These are phyloP conservation scores for Asterella californica DNA, from an alignment of 225 moss, liverwort and hornwort genomes.

Conservation along the genomic window DNA sequence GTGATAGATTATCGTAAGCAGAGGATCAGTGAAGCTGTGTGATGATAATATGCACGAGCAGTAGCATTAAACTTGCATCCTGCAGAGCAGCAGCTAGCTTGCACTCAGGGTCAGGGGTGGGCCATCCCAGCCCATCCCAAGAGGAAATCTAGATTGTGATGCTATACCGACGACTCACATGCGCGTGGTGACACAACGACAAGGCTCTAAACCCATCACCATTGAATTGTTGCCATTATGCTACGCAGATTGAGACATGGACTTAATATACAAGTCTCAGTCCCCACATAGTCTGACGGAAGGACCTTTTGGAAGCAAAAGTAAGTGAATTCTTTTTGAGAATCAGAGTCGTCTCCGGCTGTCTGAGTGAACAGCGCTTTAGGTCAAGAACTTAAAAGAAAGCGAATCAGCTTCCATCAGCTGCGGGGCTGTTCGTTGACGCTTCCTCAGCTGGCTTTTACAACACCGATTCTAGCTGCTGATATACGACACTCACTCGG, in stretches of 20 bases:
- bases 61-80: not conserved
- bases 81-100: conserved; percentile 3
- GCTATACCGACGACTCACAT: not conserved
- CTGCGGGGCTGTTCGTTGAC: not conserved
- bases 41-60: not conserved
- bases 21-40: not conserved
- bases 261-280: not conserved
- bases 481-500: not conserved
- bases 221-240: conserved; percentile 2
- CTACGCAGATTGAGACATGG: not conserved
- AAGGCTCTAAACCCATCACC: not conserved
- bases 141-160: conserved; percentile 7
- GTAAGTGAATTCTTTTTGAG: not conserved
- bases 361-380: not conserved
- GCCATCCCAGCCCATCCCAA: not conserved
- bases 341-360: not conserved
- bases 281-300: not conserved
- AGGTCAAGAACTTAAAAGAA: not conserved
- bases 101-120: not conserved
- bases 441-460: not conserved
- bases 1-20: not conserved
- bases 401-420: not conserved
- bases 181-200: conserved; percentile 5
- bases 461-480: conserved; percentile 4
- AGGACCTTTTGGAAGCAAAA: conserved; percentile 1